These are phyloP conservation scores for Candida khao-thaluensis DNA, from an alignment of 805 yeast species.

Conservation along the genomic window DNA sequence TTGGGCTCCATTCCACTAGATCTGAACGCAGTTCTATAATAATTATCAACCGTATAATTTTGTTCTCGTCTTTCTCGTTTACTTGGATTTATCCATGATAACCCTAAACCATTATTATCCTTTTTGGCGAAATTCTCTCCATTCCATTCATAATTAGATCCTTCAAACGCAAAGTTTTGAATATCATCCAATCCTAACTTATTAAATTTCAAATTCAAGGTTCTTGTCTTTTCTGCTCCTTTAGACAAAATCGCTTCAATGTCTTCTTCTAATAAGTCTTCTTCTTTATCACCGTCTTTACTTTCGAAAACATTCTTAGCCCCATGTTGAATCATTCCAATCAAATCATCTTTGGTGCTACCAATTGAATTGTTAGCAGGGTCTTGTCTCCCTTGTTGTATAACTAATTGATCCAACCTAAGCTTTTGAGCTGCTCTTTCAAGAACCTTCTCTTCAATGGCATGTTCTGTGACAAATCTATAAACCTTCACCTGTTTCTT, in stretches of 20 bases:
- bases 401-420: slow-evolving; percentile 89
- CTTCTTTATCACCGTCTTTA: slow-evolving; percentile 14
- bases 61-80: slow-evolving; percentile 77
- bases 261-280: slow-evolving; percentile 53
- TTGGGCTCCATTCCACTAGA: slow-evolving; percentile 20
- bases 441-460: slow-evolving; percentile 92
- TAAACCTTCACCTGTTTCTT: slow-evolving; percentile 92
- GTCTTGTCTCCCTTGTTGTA: slow-evolving; percentile 82
- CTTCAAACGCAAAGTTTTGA: slow-evolving; percentile 85
- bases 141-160: slow-evolving; percentile 95
- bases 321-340: slow-evolving; percentile 96
- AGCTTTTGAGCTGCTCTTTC: slow-evolving; percentile 95
- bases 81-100: slow-evolving; percentile 71
- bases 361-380: slow-evolving; percentile 47
- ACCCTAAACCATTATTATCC: slow-evolving; percentile 36
- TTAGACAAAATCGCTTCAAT: slow-evolving; percentile 77
- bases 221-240: slow-evolving; percentile 81
- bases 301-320: slow-evolving; percentile 83
- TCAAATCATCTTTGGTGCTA: slow-evolving; percentile 75
- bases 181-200: slow-evolving; percentile 89
- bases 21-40: slow-evolving; percentile 67
- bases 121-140: slow-evolving; percentile 78
- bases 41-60: slow-evolving; percentile 72
- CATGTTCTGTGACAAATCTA: slow-evolving; percentile 91
- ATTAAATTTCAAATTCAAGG: slow-evolving; percentile 77